Conservation (phyloP, 768 basidiomycete species). For the Leccinum arenicola region DNA sequence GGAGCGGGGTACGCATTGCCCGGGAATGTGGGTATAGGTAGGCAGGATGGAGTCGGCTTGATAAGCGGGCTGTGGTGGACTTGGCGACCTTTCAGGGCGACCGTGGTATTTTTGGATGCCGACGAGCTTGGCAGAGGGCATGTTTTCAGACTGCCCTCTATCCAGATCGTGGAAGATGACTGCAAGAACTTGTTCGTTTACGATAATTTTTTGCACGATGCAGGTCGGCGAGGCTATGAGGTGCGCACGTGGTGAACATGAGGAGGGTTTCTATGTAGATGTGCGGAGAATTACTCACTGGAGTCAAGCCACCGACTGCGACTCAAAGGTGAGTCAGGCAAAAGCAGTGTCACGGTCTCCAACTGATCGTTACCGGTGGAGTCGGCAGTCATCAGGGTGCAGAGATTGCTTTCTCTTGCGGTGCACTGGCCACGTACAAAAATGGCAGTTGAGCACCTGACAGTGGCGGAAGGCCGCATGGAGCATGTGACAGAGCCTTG, state of each 20-base stretch:
- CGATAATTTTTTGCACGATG: slow-evolving; percentile 68
- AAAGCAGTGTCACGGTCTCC: slow-evolving; percentile 49
- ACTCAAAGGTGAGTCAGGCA: slow-evolving; percentile 66
- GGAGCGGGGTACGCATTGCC: slow-evolving; percentile 37
- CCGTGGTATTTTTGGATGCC: slow-evolving; percentile 44
- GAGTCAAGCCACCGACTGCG: slow-evolving; percentile 70
- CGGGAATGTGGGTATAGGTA: slow-evolving; percentile 30
- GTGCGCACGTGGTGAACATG: slow-evolving; percentile 31
- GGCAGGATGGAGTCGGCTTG: slow-evolving; percentile 30
- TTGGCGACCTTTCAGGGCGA: slow-evolving; percentile 29
- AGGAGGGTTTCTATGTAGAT: slow-evolving; percentile 14
- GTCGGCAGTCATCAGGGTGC: slow-evolving; percentile 39
- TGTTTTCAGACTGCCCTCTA: slow-evolving; percentile 45
- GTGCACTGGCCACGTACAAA: slow-evolving; percentile 50
- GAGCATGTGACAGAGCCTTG: slow-evolving; percentile 54
- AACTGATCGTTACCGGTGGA: slow-evolving; percentile 43
- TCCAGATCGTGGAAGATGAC: slow-evolving; percentile 69
- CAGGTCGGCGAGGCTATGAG: slow-evolving; percentile 46
- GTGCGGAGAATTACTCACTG: slow-evolving; percentile 42
- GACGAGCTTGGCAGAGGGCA: slow-evolving; percentile 61
- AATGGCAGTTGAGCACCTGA: slow-evolving; percentile 63
- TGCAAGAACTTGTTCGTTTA: slow-evolving; percentile 61
- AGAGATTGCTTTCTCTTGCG: slow-evolving; percentile 49
- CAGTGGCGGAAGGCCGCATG: slow-evolving; percentile 49
- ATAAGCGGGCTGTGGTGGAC: slow-evolving; percentile 26